phyloP scores from a whole-genome alignment of 495 filamentous ascomycete genomes.

The Glonium stellatum region DNA sequence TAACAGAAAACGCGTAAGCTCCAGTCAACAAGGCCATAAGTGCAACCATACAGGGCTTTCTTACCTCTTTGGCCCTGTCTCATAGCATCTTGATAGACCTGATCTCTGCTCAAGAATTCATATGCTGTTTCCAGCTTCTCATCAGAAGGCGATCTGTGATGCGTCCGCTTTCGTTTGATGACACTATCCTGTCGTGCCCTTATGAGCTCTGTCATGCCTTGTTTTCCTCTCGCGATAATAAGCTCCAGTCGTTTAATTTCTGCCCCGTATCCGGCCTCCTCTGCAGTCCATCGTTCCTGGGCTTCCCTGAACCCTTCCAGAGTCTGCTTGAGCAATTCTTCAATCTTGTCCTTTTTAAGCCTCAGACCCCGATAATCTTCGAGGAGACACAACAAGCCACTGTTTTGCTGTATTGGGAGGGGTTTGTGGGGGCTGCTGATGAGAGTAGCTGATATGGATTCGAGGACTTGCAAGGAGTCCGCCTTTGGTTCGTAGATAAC shows the following conservation, averaged over 20 bases:
- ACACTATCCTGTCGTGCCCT: conserved; percentile 31
- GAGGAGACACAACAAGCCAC: conserved; percentile 29
- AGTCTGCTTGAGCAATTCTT: conserved; percentile 14
- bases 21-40: no score
- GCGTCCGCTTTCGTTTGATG: conserved; percentile 17
- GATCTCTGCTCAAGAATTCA: conserved; percentile 19
- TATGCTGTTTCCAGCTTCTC: conserved; percentile 18
- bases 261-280: conserved; percentile 23
- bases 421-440: conserved; percentile 14
- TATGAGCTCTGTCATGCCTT: conserved; percentile 31
- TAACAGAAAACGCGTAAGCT: conserved; percentile 1
- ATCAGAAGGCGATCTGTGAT: conserved; percentile 5
- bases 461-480: conserved; percentile 23
- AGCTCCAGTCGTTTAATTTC: conserved; percentile 35
- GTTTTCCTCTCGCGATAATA: conserved; percentile 29
- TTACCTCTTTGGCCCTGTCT: conserved; percentile 29
- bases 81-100: conserved; percentile 22
- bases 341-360: conserved; percentile 23
- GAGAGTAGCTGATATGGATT: conserved; percentile 22
- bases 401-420: conserved; percentile 29
- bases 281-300: conserved; percentile 21
- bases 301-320: conserved; percentile 14
- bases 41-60: neutral
- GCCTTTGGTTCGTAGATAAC: conserved; percentile 17
- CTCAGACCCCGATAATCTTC: conserved; percentile 29